Conservation (phyloP, 2,329 filamentous ascomycete species). For the Beauveria rudraprayagi region DNA sequence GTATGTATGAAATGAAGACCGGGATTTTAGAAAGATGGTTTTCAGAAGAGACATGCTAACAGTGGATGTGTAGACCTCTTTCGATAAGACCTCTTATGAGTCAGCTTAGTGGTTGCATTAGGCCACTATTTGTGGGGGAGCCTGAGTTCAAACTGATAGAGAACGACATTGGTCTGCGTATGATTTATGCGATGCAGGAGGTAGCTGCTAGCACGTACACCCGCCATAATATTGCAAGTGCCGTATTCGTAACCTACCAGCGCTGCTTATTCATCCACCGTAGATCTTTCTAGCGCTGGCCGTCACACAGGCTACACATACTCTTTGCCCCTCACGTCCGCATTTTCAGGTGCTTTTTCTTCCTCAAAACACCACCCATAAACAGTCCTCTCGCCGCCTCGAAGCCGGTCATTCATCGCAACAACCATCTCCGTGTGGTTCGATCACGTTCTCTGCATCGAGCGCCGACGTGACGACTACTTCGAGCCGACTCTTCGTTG, state of each 20-base stretch:
- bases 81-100: neutral
- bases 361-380: slow-evolving; percentile 20
- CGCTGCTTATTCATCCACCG: neutral
- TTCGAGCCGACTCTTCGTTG: slow-evolving; percentile 31
- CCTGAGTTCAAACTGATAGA: neutral
- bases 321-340: slow-evolving; percentile 10
- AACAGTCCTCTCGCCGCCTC: slow-evolving; percentile 25
- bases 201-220: neutral
- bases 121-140: neutral
- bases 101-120: neutral
- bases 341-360: slow-evolving; percentile 15
- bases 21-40: neutral
- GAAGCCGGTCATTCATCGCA: slow-evolving; percentile 27
- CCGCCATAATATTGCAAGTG: neutral
- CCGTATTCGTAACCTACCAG: neutral
- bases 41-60: neutral
- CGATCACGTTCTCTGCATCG: slow-evolving; percentile 14
- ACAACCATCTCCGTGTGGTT: slow-evolving; percentile 2
- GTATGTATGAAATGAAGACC: neutral
- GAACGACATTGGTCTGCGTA: neutral
- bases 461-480: slow-evolving; percentile 19
- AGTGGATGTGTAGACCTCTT: neutral
- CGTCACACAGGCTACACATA: slow-evolving; percentile 12
- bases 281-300: neutral
- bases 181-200: neutral